Evolutionary conservation across 305 asterid species (phyloP), one percentile per base, ranked within the genome.

Genomic region (Fraxinus floribunda): DNA sequence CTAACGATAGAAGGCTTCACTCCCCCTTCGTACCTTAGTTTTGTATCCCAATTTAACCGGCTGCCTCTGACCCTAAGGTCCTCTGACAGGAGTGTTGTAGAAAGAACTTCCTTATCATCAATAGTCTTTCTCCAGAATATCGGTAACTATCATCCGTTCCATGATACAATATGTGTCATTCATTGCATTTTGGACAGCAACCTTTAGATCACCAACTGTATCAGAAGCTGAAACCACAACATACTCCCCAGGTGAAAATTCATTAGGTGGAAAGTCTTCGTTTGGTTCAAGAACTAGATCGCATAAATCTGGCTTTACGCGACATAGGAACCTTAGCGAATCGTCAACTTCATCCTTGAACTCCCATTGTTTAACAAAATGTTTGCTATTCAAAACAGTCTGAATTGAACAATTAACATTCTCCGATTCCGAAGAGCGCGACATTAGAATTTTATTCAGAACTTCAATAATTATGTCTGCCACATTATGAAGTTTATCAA

Each of bases 391-490:
- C 18, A 94, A 88, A 78, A 92, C 44, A 66, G 85, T 85, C 82
- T 89, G 85, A 18, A 87, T 89, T 11, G 94, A 89, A 18, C 71
- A n/a, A 55, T 80, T 87, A 66, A 90, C 76, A 0, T 80, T 70
- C 0, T 84, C 90, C 24, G 86, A 74, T 24, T 88, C 86, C 0
- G 91, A 86, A 78, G 89, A 87, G 4, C 81, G 84, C 83, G 87
- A 70, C 35, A 93, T 80, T 80, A 95, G 78, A 30, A 84, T 85
- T 29, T 34, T 80, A 82, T 85, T 93, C 87, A 95, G 73, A 2
- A 97, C 99, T 22, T 91, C 94, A 7, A 92, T 97, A 55, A 95
- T 94, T 72, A 94, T 97, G 52, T 86, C 87, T 16, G 99, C 98
- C 16, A 92, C 94, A 24, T 88, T 90, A 85, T 94, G 93, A 7